phyloP scores from a whole-genome alignment of 2,329 filamentous ascomycete genomes.

The Allantophomopsis cytisporea region DNA sequence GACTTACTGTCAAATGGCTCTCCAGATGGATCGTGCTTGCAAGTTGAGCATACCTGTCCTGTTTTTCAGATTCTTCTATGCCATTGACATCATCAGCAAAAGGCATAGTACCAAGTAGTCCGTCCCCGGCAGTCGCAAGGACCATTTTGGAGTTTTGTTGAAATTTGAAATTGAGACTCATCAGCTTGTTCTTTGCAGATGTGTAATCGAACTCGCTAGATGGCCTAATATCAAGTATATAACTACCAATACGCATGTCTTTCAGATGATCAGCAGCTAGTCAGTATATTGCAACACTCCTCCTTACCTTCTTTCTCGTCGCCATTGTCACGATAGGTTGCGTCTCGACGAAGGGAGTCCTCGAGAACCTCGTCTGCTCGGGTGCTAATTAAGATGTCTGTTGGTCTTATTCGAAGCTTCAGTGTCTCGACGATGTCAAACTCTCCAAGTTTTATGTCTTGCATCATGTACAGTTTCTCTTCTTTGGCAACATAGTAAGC shows the following conservation, averaged over 20 bases:
- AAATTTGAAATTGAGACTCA: conserved; percentile 33
- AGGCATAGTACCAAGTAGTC: conserved; percentile 12
- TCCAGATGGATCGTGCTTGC: conserved; percentile 62
- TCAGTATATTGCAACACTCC: no score
- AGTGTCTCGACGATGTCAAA: conserved; percentile 53
- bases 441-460: conserved; percentile 60
- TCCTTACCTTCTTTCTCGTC: conserved; percentile 7
- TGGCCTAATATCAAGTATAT: conserved; percentile 51
- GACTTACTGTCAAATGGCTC: conserved; percentile 50
- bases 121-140: conserved; percentile 44
- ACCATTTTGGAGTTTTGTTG: conserved; percentile 36
- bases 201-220: conserved; percentile 61
- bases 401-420: conserved; percentile 38
- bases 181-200: conserved; percentile 50
- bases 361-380: conserved; percentile 18
- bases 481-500: conserved; percentile 66
- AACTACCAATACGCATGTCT: conserved; percentile 25
- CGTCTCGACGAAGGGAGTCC: conserved; percentile 15
- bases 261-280: background rate
- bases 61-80: conserved; percentile 31
- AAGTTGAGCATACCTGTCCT: conserved; percentile 54
- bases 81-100: conserved; percentile 21
- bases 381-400: conserved; percentile 32
- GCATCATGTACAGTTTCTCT: conserved; percentile 59
- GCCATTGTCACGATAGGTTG: conserved; percentile 12